These are phyloP conservation scores for Graphiopsis chlorocephala DNA, from an alignment of 2,329 filamentous ascomycete genomes.

Conservation along the genomic window DNA sequence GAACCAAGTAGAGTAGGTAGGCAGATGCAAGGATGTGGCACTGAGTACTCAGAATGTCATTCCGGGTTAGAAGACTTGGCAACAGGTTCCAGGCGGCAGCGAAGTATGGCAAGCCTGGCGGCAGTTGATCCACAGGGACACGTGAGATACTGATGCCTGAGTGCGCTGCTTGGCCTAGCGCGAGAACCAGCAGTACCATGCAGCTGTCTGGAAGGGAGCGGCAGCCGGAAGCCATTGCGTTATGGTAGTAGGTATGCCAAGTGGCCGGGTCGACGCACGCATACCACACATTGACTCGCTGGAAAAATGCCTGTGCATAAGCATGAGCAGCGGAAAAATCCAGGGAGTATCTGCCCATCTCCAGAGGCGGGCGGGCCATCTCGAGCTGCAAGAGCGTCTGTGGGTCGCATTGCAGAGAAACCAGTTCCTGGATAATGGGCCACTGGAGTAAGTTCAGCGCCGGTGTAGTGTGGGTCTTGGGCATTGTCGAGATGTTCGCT, in stretches of 20 bases:
- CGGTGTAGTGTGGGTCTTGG: slow-evolving; percentile 78
- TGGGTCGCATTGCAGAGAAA: slow-evolving; percentile 73
- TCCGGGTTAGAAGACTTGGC: slow-evolving; percentile 75
- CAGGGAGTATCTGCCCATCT: slow-evolving; percentile 50
- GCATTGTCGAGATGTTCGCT: slow-evolving; percentile 80
- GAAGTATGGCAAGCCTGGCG: slow-evolving; percentile 76
- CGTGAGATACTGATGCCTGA: slow-evolving; percentile 69
- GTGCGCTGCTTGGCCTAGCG: slow-evolving; percentile 72
- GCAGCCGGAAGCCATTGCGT: slow-evolving; percentile 71
- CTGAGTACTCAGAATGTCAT: slow-evolving; percentile 73
- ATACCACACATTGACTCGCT: slow-evolving; percentile 80
- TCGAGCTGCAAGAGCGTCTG: slow-evolving; percentile 79
- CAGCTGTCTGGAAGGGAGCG: slow-evolving; percentile 78
- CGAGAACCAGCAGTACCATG: slow-evolving; percentile 73
- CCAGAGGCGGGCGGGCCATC: slow-evolving; percentile 73
- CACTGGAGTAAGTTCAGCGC: slow-evolving; percentile 76
- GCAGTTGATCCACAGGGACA: slow-evolving; percentile 65
- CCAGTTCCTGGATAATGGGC: slow-evolving; percentile 74
- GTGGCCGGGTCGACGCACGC: slow-evolving; percentile 80
- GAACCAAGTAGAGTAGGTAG: slow-evolving; percentile 78
- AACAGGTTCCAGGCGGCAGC: slow-evolving; percentile 75
- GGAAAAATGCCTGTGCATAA: slow-evolving; percentile 78
- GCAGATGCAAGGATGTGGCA: slow-evolving; percentile 78
- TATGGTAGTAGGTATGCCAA: slow-evolving; percentile 73
- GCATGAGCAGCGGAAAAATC: slow-evolving; percentile 52